These are phyloP conservation scores for Fusarium keratoplasticum DNA, from an alignment of 2,329 filamentous ascomycete species.

Conservation along the genomic window DNA sequence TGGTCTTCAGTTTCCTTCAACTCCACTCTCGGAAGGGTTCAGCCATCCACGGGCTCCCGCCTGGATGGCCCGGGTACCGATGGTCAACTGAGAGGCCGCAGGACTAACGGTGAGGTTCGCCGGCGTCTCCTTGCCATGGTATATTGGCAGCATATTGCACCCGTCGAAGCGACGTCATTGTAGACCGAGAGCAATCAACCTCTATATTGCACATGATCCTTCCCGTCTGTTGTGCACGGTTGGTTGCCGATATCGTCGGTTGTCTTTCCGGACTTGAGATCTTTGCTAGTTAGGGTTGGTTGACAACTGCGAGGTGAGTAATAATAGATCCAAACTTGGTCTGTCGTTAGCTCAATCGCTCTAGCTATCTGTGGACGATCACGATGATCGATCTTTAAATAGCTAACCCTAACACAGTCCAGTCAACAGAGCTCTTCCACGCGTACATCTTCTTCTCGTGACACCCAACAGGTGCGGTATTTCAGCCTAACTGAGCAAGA, in stretches of 20 bases:
- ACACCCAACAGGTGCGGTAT: not conserved
- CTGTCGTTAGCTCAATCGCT: not conserved
- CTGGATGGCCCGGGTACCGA: slow-evolving; percentile 11
- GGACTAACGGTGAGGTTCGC: slow-evolving; percentile 1
- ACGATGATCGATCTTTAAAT: not conserved
- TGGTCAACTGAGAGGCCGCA: slow-evolving; percentile 6
- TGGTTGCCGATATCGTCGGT: not conserved
- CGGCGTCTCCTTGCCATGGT: slow-evolving; percentile 6
- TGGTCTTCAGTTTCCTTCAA: not conserved
- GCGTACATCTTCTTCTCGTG: not conserved
- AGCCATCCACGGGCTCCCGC: slow-evolving; percentile 2
- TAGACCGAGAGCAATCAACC: slow-evolving; percentile 12
- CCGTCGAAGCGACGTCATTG: slow-evolving; percentile 14
- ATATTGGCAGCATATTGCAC: not conserved
- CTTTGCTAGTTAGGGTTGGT: not conserved
- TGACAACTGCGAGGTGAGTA: not conserved
- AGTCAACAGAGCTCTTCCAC: not conserved
- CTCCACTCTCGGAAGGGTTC: not conserved
- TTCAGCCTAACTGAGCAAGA: not conserved
- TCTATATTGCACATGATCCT: slow-evolving; percentile 5
- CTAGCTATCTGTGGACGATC: not conserved
- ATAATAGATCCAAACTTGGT: not conserved
- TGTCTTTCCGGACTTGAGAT: not conserved
- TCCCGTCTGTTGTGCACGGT: slow-evolving; percentile 4
- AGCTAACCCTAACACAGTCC: not conserved